Evolutionary conservation across 805 yeast genomes (phyloP).

Genomic region (Saturnispora saitoi): DNA sequence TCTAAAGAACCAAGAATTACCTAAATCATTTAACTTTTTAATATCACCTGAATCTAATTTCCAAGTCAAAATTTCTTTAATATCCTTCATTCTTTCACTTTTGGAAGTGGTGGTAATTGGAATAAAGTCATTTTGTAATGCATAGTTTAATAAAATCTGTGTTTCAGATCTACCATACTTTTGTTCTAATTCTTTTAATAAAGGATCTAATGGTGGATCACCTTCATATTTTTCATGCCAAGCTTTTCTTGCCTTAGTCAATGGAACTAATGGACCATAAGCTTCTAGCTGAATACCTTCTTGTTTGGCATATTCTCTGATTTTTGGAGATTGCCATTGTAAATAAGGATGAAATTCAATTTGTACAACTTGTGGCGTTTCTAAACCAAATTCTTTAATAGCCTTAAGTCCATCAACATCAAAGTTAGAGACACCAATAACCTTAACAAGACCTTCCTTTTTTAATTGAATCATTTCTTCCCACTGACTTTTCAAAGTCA

Average conservation of each 20-base stretch:
- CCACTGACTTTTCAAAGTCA: conserved; percentile 39
- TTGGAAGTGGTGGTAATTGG: conserved; percentile 41
- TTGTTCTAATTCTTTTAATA: conserved; percentile 25
- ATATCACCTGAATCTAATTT: conserved; percentile 27
- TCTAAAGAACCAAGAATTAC: conserved; percentile 21
- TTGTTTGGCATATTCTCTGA: conserved; percentile 29
- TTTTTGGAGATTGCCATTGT: conserved; percentile 51
- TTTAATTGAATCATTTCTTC: conserved; percentile 37
- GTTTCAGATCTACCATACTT: conserved; percentile 32
- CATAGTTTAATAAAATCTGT: conserved; percentile 40
- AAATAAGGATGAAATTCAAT: conserved; percentile 58
- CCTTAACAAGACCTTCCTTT: conserved; percentile 43
- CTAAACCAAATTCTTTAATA: conserved; percentile 31
- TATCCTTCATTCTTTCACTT: conserved; percentile 32
- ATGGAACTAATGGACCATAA: conserved; percentile 39
- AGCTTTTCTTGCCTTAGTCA: conserved; percentile 26
- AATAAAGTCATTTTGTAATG: conserved; percentile 33
- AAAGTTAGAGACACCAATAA: conserved; percentile 47
- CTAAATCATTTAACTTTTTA: conserved; percentile 20
- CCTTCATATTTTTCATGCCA: conserved; percentile 2
- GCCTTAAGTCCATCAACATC: conserved; percentile 36
- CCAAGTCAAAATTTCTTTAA: conserved; percentile 30
- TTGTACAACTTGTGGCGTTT: conserved; percentile 52
- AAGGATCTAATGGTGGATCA: conserved; percentile 25
- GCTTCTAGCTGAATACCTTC: conserved; percentile 35